Percentiles rank a stretch among this genome's conserved stretches.
phyloP scores from a whole-genome alignment of 164 flowering plant species.

The Pachysandra terminalis region DNA sequence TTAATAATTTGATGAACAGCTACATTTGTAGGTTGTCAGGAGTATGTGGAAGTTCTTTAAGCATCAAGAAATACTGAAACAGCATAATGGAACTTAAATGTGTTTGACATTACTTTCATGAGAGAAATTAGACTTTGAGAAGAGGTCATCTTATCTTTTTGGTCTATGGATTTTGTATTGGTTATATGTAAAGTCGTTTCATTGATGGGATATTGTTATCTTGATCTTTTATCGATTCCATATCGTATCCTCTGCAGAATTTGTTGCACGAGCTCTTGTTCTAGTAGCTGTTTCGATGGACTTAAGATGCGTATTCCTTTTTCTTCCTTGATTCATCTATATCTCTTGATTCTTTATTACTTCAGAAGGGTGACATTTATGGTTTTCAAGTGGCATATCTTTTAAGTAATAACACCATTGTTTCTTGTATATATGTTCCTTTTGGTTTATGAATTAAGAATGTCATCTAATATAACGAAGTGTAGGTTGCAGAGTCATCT shows the following conservation, averaged over 20 bases:
- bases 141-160: not conserved
- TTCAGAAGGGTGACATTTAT: too few relatives aligned
- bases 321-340: not conserved
- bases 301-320: not conserved
- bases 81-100: constrained; percentile 3
- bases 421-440: too few relatives aligned
- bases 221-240: not conserved
- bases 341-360: not conserved
- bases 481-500: too few relatives aligned
- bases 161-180: not conserved
- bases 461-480: too few relatives aligned
- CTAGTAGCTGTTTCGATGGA: not conserved
- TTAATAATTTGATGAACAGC: constrained; percentile 31
- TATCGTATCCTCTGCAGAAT: not conserved
- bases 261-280: constrained; percentile 1
- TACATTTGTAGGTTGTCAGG: constrained; percentile 26
- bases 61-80: constrained; percentile 16
- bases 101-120: constrained; percentile 5
- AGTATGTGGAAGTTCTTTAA: constrained; percentile 14
- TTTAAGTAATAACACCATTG: too few relatives aligned
- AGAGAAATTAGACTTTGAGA: constrained; percentile 2
- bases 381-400: too few relatives aligned
- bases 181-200: constrained; percentile 4
- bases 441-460: too few relatives aligned
- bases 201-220: not conserved